Evolutionary conservation across 1,139 yeast genomes (phyloP), one percentile per base, ranked within the genome.

Genomic region (Zygoascus sp.): DNA sequence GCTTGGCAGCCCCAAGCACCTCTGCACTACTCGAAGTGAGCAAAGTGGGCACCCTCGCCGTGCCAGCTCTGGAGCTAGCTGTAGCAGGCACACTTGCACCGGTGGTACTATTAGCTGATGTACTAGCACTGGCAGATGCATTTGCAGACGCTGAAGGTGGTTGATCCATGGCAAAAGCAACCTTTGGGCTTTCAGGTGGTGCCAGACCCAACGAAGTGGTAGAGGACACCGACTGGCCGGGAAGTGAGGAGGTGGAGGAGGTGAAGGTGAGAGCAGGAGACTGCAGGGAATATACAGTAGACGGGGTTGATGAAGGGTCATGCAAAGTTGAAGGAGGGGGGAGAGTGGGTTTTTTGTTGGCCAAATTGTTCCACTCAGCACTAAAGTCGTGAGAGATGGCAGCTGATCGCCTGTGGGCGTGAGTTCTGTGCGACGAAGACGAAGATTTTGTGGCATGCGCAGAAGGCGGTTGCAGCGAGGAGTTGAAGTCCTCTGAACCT

Each of bases 371-470:
- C 43, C 35, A 44, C 13, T 47, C 49, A n/a, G 40, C 35, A 17
- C 45, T 49, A 28, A 57, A 55, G 43, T 59, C 63, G 34, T 54
- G 55, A 16, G 63, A 59, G 9, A 65, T 62, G 9, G 69, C 69
- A 2, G 63, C 69, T 3, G 67, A 62, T 21, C 69, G 58, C 22
- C 68, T 56, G 49, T 65, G 69, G 19, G 62, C 59, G 41, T 61
- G 64, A 40, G 49, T 45, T 21, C 46, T 44, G 7, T 48, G 52
- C 13, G 47, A 23, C 5, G 48, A 28, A 17, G 44, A 38, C 5
- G 34, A 30, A 30, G 34, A 13, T n/a, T n/a, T 30, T 30, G 15
- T 11, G 15, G 13, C 34, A 30, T 30, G 34, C 9, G 7, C 9
- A 15, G 17, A n/a, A 30, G 34, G 34, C 11, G 34, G 15, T n/a